phyloP scores from a whole-genome alignment of 208 protist species.

The Leishmania amazonensis region DNA sequence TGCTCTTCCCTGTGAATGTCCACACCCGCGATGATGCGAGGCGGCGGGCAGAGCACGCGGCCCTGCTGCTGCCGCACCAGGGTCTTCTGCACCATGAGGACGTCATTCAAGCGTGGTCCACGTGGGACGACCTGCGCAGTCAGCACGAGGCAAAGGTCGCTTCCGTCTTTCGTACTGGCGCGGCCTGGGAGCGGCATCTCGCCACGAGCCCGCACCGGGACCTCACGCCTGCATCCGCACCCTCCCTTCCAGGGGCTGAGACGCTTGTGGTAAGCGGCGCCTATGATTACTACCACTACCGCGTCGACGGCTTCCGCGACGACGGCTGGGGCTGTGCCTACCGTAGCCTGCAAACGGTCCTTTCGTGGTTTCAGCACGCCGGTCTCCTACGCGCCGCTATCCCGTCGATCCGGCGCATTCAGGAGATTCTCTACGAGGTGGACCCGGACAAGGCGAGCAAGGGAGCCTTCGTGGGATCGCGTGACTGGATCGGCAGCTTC shows the following conservation, averaged over 20 bases:
- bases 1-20: slow-evolving; percentile 71
- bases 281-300: slow-evolving; percentile 97
- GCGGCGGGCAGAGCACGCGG: slow-evolving; percentile 55
- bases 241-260: slow-evolving; percentile 40
- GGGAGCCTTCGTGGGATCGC: slow-evolving; percentile 88
- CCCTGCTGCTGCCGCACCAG: slow-evolving; percentile 49
- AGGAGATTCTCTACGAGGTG: slow-evolving; percentile 78
- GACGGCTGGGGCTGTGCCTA: slow-evolving; percentile 97
- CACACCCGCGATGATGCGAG: slow-evolving; percentile 34
- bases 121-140: slow-evolving; percentile 13
- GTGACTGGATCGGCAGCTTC: slow-evolving; percentile 96
- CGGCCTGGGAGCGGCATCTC: slow-evolving; percentile 67
- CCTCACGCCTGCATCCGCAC: slow-evolving; percentile 20
- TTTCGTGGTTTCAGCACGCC: slow-evolving; percentile 84
- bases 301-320: slow-evolving; percentile 92
- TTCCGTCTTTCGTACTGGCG: slow-evolving; percentile 23
- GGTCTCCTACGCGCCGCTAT: slow-evolving; percentile 46
- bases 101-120: slow-evolving; percentile 37
- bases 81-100: slow-evolving; percentile 40
- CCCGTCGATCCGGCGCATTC: slow-evolving; percentile 81
- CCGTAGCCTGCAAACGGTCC: slow-evolving; percentile 87
- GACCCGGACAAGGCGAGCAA: slow-evolving; percentile 83
- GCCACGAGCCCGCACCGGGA: slow-evolving; percentile 49
- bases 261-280: slow-evolving; percentile 60
- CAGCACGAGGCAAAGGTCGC: neutral